Evolutionary conservation across 768 basidiomycete genomes (phyloP), one percentile per base, ranked within the genome.

Genomic region (Guyanaporus albipodus): DNA sequence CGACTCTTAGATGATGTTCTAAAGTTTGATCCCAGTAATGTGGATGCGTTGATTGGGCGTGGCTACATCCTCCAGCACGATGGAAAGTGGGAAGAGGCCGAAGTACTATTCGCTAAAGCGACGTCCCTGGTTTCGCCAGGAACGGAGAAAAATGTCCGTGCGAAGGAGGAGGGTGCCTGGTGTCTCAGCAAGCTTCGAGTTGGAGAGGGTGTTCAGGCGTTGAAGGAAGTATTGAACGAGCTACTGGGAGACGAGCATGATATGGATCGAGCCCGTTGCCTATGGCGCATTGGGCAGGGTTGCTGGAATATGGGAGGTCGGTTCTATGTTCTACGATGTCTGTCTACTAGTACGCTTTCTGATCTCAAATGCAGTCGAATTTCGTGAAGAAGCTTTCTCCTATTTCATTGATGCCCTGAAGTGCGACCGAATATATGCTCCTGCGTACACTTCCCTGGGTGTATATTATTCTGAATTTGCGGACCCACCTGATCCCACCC

Each of bases 361-460:
- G 38, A 47, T 42, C 9, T 21, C 4, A 43, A 59, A 18, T 19
- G 17, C 55, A 85, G 83, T 61, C 29, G 62, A 70, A 6, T 67
- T 70, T 10, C 72, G 72, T 6, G 78, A 87, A 49, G 77, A 82
- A 48, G 84, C 90, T 0, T 96, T 88, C 66, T 76, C 79, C 14
- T 73, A 76, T 58, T 96, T 88, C 68, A 88, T 96, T 52, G 70
- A 75, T 4, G 76, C 95, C 1, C 76, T 97, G 26, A 89, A 91
- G 59, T 80, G 77, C 24, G 77, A 79, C 41, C 65, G 88, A 0
- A 72, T 78, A 8, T 96, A 84, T 62, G 92, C 95, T 0, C 87
- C 96, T 2, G 84, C 96, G 0, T 98, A 91, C 63, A 95, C 95
- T 4, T 91, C 91, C 1, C 79, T 99, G 3, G 96, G 96, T 7